A percentile compares a stretch with the other conserved stretches of the same genome.
Evolutionary conservation across 768 basidiomycete genomes (phyloP).

Genomic region (Suillus clintonianus): DNA sequence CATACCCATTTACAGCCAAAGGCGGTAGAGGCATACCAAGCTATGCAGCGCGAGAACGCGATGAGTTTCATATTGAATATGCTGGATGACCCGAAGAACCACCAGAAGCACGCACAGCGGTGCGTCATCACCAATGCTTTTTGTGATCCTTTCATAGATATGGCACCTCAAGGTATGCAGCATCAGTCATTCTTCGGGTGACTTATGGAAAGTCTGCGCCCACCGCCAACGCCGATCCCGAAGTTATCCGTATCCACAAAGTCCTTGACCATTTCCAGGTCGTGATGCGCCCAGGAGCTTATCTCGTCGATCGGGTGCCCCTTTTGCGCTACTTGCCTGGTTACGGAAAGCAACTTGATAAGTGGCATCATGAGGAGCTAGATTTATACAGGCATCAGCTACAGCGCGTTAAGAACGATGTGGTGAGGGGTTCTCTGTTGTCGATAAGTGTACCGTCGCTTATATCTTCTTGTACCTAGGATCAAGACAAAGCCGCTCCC

Average conservation of each 20-base stretch:
- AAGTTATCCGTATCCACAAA: constrained; percentile 17
- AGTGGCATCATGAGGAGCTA: constrained; percentile 53
- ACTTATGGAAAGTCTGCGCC: constrained; percentile 26
- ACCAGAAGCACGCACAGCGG: constrained; percentile 15
- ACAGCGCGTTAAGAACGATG: constrained; percentile 41
- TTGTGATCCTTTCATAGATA: not conserved
- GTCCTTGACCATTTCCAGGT: constrained; percentile 21
- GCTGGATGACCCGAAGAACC: constrained; percentile 13
- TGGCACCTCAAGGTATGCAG: constrained; percentile 17
- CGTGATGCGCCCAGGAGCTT: constrained; percentile 33
- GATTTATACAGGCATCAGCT: constrained; percentile 48
- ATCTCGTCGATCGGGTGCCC: constrained; percentile 36
- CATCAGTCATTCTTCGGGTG: constrained; percentile 20
- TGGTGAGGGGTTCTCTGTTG: constrained; percentile 31
- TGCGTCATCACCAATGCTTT: not conserved
- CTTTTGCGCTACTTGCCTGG: constrained; percentile 50
- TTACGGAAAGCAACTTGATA: constrained; percentile 52
- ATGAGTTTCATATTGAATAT: constrained; percentile 17
- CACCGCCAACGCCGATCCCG: constrained; percentile 12
- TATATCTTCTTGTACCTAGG: constrained; percentile 3
- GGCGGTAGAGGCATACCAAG: constrained; percentile 44
- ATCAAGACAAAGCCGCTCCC: constrained; percentile 2
- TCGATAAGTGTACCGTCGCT: not conserved
- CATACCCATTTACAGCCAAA: constrained; percentile 56
- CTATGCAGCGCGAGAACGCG: constrained; percentile 40